Percentiles rank a stretch among this genome's conserved stretches.
Evolutionary conservation across 2,329 filamentous ascomycete genomes (phyloP).

Genomic region (Acephala macrosclerotiorum): DNA sequence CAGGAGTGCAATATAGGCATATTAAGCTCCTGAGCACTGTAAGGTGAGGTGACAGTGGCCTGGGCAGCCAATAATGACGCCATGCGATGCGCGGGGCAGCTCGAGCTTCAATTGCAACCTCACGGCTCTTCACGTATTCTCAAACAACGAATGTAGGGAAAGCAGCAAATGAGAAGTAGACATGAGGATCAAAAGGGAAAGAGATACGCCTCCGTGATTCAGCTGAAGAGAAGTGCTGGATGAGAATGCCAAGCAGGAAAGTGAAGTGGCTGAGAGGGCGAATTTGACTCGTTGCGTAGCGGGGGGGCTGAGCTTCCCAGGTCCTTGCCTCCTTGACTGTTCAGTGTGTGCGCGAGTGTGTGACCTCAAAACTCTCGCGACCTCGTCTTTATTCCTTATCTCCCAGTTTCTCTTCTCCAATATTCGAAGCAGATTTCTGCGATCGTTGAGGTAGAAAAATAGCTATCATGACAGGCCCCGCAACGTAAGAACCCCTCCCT

Average conservation of each 20-base stretch:
- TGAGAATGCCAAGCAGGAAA: conserved; percentile 2
- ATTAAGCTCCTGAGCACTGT: background rate
- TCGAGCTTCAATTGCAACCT: background rate
- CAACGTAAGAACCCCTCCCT: conserved; percentile 35
- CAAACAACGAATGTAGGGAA: background rate
- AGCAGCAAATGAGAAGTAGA: background rate
- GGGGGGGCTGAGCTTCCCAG: conserved; percentile 3
- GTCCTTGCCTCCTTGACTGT: background rate
- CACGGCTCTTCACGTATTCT: too few species aligned
- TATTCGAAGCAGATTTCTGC: background rate
- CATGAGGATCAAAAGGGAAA: background rate
- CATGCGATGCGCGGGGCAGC: background rate
- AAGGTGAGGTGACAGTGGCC: background rate
- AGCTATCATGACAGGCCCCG: conserved; percentile 40
- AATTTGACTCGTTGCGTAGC: conserved; percentile 12
- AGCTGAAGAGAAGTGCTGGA: conserved; percentile 2
- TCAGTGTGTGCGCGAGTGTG: background rate
- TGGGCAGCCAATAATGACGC: background rate
- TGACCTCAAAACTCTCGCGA: conserved; percentile 5
- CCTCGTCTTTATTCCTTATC: background rate
- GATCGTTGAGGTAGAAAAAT: background rate
- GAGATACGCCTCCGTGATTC: background rate
- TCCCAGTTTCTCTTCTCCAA: background rate
- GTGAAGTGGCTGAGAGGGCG: conserved; percentile 12
- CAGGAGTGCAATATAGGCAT: background rate